A percentile compares a stretch with the other conserved stretches of the same genome.
These are phyloP conservation scores for Triticum turgidum DNA, from an alignment of 176 grass and related monocot species.

Conservation along the genomic window DNA sequence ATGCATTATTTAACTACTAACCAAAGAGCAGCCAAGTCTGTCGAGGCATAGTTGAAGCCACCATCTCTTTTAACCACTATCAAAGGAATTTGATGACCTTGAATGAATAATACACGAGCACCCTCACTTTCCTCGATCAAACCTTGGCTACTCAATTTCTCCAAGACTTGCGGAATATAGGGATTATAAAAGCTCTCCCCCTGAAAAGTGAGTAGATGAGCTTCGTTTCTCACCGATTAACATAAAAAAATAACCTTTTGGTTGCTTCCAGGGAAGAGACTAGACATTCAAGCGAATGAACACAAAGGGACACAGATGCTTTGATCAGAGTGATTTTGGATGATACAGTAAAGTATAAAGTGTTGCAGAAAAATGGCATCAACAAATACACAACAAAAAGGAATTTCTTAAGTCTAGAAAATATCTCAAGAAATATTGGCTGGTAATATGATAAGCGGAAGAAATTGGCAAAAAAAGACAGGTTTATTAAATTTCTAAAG, in stretches of 20 bases:
- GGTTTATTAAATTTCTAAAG: neutral
- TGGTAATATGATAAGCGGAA: neutral
- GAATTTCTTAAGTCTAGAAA: neutral
- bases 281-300: neutral
- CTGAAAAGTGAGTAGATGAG: conserved; percentile 40
- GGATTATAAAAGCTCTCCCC: conserved; percentile 98
- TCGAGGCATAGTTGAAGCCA: conserved; percentile 93
- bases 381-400: neutral
- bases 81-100: conserved; percentile 84
- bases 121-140: conserved; percentile 83
- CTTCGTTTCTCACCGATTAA: neutral
- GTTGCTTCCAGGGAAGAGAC: neutral
- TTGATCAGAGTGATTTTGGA: neutral
- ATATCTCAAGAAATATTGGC: conserved; percentile 19
- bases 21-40: conserved; percentile 87
- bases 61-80: conserved; percentile 94
- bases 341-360: neutral
- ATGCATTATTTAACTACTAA: conserved; percentile 29
- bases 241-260: neutral
- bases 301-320: neutral
- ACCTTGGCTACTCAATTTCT: conserved; percentile 53
- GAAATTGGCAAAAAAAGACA: neutral
- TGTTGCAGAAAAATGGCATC: neutral
- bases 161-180: conserved; percentile 81
- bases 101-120: conserved; percentile 68